These are phyloP conservation scores for Antarctomyces pellizariae DNA, from an alignment of 495 filamentous ascomycete genomes.

Conservation along the genomic window DNA sequence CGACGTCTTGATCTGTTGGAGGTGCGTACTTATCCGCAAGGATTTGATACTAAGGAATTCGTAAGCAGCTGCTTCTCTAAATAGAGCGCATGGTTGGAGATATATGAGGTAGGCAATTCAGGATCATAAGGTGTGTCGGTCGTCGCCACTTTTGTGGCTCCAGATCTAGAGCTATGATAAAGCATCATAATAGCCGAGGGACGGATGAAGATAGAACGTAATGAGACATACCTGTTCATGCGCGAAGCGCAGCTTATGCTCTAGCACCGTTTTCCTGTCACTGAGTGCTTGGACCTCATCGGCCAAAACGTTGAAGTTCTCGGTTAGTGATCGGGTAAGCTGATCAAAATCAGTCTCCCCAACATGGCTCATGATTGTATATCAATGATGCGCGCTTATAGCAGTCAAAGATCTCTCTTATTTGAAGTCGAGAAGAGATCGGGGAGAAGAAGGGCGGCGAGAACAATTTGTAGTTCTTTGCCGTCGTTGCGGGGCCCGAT, in stretches of 20 bases:
- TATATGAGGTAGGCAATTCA: conserved; percentile 10
- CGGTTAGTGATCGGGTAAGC: conserved; percentile 24
- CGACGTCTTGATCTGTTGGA: conserved; percentile 24
- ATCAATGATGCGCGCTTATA: no score
- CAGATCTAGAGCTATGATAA: conserved; percentile 51
- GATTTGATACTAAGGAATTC: conserved; percentile 21
- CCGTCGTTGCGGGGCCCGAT: no score
- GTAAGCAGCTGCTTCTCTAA: no score
- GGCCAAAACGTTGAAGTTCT: conserved; percentile 40
- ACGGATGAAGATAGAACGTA: conserved; percentile 5
- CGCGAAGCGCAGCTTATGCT: conserved; percentile 32
- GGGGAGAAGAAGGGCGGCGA: no score
- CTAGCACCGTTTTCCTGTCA: conserved; percentile 28
- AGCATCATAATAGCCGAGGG: conserved; percentile 26
- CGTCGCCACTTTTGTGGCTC: conserved; percentile 28
- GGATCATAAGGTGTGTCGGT: conserved; percentile 24
- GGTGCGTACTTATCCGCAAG: conserved; percentile 34
- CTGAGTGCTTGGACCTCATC: conserved; percentile 31
- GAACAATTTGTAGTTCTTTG: no score
- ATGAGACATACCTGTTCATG: conserved; percentile 27
- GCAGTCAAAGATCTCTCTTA: no score
- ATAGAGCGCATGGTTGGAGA: conserved; percentile 3
- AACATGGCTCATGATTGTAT: no score
- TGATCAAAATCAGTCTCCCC: conserved; percentile 14
- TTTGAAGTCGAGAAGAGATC: no score